Evolutionary conservation across 495 filamentous ascomycete species (phyloP).

Genomic region (Penicillium parvum): DNA sequence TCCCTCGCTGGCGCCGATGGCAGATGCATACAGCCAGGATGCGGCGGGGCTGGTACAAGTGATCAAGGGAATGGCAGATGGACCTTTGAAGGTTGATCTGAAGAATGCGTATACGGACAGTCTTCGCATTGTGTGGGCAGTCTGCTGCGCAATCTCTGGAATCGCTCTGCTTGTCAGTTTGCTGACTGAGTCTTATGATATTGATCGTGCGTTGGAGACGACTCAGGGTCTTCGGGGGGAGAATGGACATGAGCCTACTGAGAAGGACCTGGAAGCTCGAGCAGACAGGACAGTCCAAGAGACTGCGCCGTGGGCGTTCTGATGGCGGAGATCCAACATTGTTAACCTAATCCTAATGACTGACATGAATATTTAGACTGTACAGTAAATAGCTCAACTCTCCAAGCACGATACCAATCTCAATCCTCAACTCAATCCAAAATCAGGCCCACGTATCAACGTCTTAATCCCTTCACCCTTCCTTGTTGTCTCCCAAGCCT

Average conservation of each 20-base stretch:
- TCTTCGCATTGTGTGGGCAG: constrained; percentile 53
- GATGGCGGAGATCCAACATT: background rate
- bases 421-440: constrained; percentile 2
- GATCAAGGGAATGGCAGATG: constrained; percentile 51
- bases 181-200: constrained; percentile 49
- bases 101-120: constrained; percentile 53
- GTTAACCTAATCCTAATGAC: background rate
- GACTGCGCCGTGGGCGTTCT: constrained; percentile 19
- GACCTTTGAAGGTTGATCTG: constrained; percentile 36
- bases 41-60: constrained; percentile 55
- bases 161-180: constrained; percentile 48
- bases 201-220: constrained; percentile 46
- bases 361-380: constrained; percentile 4
- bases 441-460: constrained; percentile 59
- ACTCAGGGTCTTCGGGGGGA: constrained; percentile 18
- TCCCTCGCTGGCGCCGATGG: constrained; percentile 38
- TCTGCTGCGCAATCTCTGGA: constrained; percentile 49
- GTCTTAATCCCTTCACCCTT: constrained; percentile 80
- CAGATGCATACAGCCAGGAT: constrained; percentile 49
- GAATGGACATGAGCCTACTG: background rate
- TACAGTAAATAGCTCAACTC: constrained; percentile 3
- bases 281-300: constrained; percentile 1
- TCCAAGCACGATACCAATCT: constrained; percentile 3
- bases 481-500: constrained; percentile 75
- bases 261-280: constrained; percentile 18